phyloP scores from a whole-genome alignment of 192 early-diverging fungal species.

The Coemansia sp. region DNA sequence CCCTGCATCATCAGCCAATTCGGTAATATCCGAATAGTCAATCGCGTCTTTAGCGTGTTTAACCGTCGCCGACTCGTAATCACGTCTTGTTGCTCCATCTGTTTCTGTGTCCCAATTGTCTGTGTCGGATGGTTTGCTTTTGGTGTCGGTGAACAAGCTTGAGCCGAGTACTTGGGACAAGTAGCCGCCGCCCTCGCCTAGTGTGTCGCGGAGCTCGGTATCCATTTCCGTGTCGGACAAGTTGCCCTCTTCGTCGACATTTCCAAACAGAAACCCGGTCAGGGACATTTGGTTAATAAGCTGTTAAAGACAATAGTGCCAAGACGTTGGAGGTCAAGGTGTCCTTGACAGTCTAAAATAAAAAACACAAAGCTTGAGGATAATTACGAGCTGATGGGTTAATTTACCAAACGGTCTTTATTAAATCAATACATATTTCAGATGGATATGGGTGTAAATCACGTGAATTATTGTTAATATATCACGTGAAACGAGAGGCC shows the following conservation, averaged over 20 bases:
- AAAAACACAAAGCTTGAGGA: neutral
- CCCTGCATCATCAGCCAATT: slow-evolving; percentile 67
- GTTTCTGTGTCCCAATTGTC: slow-evolving; percentile 47
- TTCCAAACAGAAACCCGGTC: slow-evolving; percentile 81
- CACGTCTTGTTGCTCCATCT: slow-evolving; percentile 1
- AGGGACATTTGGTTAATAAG: slow-evolving; percentile 57
- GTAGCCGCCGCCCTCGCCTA: slow-evolving; percentile 34
- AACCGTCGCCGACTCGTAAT: slow-evolving; percentile 32
- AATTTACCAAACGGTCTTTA: neutral
- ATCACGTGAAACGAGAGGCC: too few species aligned
- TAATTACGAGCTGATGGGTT: neutral
- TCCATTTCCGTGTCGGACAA: slow-evolving; percentile 65
- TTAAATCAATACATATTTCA: neutral
- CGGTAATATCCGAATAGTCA: slow-evolving; percentile 83
- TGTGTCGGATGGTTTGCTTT: neutral
- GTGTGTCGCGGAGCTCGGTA: slow-evolving; percentile 52
- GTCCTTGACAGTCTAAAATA: neutral
- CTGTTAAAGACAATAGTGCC: neutral
- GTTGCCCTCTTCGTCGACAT: slow-evolving; percentile 83
- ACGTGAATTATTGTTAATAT: neutral
- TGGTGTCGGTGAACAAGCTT: slow-evolving; percentile 30
- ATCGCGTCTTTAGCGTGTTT: slow-evolving; percentile 70
- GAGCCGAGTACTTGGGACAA: slow-evolving; percentile 36
- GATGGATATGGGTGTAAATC: neutral
- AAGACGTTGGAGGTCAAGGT: neutral